These are phyloP conservation scores for Venturia pyrina DNA, from an alignment of 2,329 filamentous ascomycete genomes.

Conservation along the genomic window DNA sequence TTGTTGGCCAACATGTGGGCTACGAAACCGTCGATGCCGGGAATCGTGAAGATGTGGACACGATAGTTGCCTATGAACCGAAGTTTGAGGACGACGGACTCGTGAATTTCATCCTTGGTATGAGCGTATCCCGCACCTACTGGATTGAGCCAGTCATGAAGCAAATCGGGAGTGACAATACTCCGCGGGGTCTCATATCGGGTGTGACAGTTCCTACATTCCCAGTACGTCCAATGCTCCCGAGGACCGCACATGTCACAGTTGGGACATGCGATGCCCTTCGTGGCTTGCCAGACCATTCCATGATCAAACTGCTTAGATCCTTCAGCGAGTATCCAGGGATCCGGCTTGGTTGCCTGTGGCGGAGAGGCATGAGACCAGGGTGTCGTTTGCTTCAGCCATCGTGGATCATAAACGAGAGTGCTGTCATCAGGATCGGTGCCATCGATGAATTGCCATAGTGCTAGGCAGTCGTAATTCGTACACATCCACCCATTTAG, in stretches of 20 bases:
- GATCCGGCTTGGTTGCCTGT: slow-evolving; percentile 29
- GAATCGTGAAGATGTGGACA: slow-evolving; percentile 36
- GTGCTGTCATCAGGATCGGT: slow-evolving; percentile 27
- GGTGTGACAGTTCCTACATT: slow-evolving; percentile 50
- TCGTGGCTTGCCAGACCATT: slow-evolving; percentile 43
- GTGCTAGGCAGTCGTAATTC: slow-evolving; percentile 38
- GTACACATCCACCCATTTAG: slow-evolving; percentile 50
- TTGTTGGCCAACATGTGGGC: slow-evolving; percentile 49
- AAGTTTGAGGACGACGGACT: slow-evolving; percentile 24
- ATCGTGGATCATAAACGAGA: slow-evolving; percentile 42
- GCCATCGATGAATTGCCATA: slow-evolving; percentile 41
- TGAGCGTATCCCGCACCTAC: slow-evolving; percentile 24
- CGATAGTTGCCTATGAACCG: slow-evolving; percentile 31
- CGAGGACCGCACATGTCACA: slow-evolving; percentile 55
- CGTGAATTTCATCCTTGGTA: slow-evolving; percentile 22
- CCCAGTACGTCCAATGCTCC: slow-evolving; percentile 51
- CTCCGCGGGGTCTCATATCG: slow-evolving; percentile 25
- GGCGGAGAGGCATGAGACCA: slow-evolving; percentile 24
- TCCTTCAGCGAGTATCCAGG: slow-evolving; percentile 23
- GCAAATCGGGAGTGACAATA: slow-evolving; percentile 20
- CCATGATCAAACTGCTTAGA: slow-evolving; percentile 21
- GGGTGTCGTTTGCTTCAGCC: slow-evolving; percentile 43
- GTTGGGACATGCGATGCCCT: slow-evolving; percentile 55
- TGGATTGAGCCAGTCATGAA: slow-evolving; percentile 28
- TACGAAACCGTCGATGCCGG: slow-evolving; percentile 34